These are phyloP conservation scores for Daldinia vernicosa DNA, from an alignment of 495 filamentous ascomycete genomes.

Conservation along the genomic window DNA sequence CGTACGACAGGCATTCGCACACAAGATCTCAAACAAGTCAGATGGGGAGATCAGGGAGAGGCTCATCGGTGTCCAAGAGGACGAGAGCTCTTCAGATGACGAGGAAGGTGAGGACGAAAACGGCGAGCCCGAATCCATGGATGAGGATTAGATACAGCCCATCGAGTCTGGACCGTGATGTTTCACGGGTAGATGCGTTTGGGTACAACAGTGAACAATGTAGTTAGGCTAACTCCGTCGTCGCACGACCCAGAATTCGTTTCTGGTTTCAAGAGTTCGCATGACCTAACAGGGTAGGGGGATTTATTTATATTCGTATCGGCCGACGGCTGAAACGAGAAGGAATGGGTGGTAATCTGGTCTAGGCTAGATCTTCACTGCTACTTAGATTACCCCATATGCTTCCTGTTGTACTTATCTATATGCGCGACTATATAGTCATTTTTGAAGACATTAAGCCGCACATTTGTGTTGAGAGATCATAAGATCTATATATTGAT, in stretches of 20 bases:
- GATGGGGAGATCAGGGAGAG: conserved; percentile 78
- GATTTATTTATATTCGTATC: not conserved
- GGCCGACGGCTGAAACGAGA: conserved; percentile 20
- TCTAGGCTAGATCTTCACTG: conserved; percentile 2
- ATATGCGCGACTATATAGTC: not conserved
- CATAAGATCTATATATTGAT: conserved; percentile 14
- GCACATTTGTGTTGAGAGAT: not conserved
- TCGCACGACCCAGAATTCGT: conserved; percentile 20
- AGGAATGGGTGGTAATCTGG: conserved; percentile 16
- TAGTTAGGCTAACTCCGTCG: conserved; percentile 4
- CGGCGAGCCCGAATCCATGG: conserved; percentile 84
- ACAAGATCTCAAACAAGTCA: conserved; percentile 62
- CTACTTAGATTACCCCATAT: not conserved
- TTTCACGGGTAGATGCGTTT: conserved; percentile 27
- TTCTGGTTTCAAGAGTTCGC: conserved; percentile 32
- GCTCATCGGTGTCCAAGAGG: conserved; percentile 73
- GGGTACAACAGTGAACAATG: conserved; percentile 3
- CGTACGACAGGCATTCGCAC: conserved; percentile 86
- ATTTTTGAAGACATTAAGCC: not conserved
- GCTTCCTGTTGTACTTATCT: not conserved
- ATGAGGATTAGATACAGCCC: conserved; percentile 68
- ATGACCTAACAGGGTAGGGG: conserved; percentile 5
- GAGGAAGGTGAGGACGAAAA: conserved; percentile 67
- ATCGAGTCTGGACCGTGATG: conserved; percentile 13
- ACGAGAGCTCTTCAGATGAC: conserved; percentile 65